These are phyloP conservation scores for Rhododendron williamsianum DNA, from an alignment of 148 eudicot species.

Conservation along the genomic window DNA sequence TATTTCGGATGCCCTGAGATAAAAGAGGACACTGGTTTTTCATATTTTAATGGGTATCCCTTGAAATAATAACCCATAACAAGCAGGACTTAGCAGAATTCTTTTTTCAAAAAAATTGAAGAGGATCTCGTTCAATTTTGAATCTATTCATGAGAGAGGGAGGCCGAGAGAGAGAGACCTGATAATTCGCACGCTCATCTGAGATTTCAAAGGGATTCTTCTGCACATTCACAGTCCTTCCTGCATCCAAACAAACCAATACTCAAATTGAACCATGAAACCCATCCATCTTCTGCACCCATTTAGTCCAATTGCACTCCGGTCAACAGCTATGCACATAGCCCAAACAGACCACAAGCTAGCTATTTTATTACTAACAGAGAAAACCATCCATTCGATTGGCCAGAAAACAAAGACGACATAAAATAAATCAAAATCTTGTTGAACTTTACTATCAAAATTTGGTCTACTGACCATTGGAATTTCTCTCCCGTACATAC, in stretches of 20 bases:
- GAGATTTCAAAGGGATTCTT: conserved; percentile 3
- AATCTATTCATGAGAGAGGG: background rate
- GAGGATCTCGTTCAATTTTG: background rate
- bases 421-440: background rate
- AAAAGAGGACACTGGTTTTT: background rate
- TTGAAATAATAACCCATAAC: background rate
- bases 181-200: conserved; percentile 2
- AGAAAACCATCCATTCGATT: background rate
- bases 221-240: conserved; percentile 2
- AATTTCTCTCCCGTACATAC: conserved; percentile 14
- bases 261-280: conserved; percentile 7
- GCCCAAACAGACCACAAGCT: background rate
- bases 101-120: background rate
- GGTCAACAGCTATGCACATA: conserved; percentile 20
- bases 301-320: background rate
- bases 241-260: conserved; percentile 19
- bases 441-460: background rate
- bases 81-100: background rate
- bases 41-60: background rate
- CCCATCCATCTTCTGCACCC: background rate
- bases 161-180: background rate
- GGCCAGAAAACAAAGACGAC: background rate
- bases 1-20: background rate
- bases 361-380: background rate
- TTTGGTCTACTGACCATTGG: conserved; percentile 5